Conservation (phyloP, 1,284 basidiomycete species). For the Schizophyllum amplum region DNA sequence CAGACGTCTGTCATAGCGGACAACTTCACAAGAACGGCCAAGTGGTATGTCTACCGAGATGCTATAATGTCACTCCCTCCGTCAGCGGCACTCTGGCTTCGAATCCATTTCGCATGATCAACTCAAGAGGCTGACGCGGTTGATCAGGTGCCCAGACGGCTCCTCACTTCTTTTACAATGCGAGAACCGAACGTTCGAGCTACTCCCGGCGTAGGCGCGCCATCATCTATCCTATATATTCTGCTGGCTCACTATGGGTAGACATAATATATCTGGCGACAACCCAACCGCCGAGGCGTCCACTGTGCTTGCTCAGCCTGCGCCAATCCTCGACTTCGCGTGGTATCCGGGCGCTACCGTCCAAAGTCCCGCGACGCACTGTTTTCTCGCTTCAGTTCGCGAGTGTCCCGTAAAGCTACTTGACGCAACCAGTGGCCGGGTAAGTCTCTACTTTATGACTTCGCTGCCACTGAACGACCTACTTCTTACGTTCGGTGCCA, state of each 20-base stretch:
- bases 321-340: slow-evolving; percentile 63
- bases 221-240: background rate
- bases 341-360: slow-evolving; percentile 78
- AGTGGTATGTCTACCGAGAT: slow-evolving; percentile 31
- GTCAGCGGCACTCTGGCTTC: background rate
- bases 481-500: no score
- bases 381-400: slow-evolving; percentile 73
- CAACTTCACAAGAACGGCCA: slow-evolving; percentile 42
- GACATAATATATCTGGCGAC: slow-evolving; percentile 1
- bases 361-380: slow-evolving; percentile 55
- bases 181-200: slow-evolving; percentile 50
- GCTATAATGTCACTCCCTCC: slow-evolving; percentile 6
- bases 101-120: slow-evolving; percentile 2
- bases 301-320: slow-evolving; percentile 24
- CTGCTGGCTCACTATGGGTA: background rate
- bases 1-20: slow-evolving; percentile 17
- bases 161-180: slow-evolving; percentile 48
- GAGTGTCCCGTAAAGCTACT: slow-evolving; percentile 79
- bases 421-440: slow-evolving; percentile 71
- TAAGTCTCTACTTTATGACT: slow-evolving; percentile 25
- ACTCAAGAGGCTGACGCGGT: background rate
- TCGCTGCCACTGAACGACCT: no score
- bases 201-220: slow-evolving; percentile 31
- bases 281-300: background rate
- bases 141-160: slow-evolving; percentile 56